Base-by-base conservation (phyloP, 148 eudicot species). In the Rhododendron ferrugineum region DNA sequence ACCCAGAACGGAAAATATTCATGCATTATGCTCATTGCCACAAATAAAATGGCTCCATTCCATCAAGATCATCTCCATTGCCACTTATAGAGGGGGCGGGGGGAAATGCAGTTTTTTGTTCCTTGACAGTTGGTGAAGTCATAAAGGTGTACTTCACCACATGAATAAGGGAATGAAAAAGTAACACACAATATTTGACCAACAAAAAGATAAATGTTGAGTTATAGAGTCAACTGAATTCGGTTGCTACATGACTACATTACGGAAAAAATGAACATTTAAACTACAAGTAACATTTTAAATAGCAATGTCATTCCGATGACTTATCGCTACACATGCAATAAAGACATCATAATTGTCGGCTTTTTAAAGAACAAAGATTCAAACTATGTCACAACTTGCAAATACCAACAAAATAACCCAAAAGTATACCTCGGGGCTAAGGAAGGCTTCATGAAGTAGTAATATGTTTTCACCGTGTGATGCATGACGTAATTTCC, bases 401-500 rank as follows among this genome's bases (percentile, higher is more conserved):
- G 70, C 36, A 28, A 40, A 81, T 81, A 52, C 26, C 70, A 81
- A 62, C 28, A 62, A n/a, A 81, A 82, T 60, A 13, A 56, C 49
- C 22, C 18, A 68, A 23, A 46, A 34, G 18, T 40, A 73, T 91
- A 95, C 98, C 94, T 95, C 76, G 98, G 98, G 49, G 96, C 98
- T 90, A 95, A 86, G 2, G 96, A 94, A 85, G 98, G 98, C 85
- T 94, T 95, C 94, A 95, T 93, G 83, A 91, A 91, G 89, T 93
- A 90, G 86, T 87, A 95, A 84, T 94, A 95, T 54, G 96, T 90
- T 44, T 89, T 85, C 66, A 94, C 86, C 58, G 98, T 95, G 86
- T 94, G 93, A 86, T 91, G 95, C 94, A 92, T 94, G 85, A 95
- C 96, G 79, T 95, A 87, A 84, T 95, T 94, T 87, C 98, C 98